phyloP scores from a whole-genome alignment of 495 filamentous ascomycete species.

The Trichoderma erinaceum region DNA sequence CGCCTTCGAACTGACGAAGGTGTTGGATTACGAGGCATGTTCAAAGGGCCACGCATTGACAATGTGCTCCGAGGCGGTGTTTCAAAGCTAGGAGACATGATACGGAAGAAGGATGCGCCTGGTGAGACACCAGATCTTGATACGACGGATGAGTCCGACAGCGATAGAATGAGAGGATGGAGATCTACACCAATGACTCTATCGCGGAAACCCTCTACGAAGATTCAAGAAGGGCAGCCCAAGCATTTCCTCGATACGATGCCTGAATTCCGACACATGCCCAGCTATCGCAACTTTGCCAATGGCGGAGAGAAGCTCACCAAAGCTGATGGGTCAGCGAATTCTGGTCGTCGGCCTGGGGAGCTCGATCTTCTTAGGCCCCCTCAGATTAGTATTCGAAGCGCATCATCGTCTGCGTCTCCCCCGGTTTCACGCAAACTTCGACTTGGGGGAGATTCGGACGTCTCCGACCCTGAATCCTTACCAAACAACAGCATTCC shows the following conservation, averaged over 20 bases:
- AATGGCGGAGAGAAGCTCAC: constrained; percentile 14
- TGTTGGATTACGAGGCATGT: constrained; percentile 36
- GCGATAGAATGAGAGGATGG: constrained; percentile 31
- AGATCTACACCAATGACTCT: constrained; percentile 22
- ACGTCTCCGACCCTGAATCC: constrained; percentile 34
- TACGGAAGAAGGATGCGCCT: constrained; percentile 39
- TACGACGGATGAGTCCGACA: constrained; percentile 38
- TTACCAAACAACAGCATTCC: constrained; percentile 20
- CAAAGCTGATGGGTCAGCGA: constrained; percentile 23
- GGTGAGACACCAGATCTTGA: constrained; percentile 27
- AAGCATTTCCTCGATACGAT: constrained; percentile 37
- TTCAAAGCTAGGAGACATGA: constrained; percentile 43
- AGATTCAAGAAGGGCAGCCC: constrained; percentile 21
- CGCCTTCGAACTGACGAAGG: constrained; percentile 37
- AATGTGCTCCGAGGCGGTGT: constrained; percentile 42
- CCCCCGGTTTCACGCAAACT: constrained; percentile 23
- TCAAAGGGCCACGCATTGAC: constrained; percentile 42
- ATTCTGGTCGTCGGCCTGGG: constrained; percentile 36
- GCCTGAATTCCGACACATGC: constrained; percentile 28
- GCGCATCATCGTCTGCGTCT: constrained; percentile 38
- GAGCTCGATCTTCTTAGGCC: constrained; percentile 53
- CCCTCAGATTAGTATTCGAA: constrained; percentile 56
- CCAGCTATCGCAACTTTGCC: background rate
- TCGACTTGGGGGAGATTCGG: constrained; percentile 24
- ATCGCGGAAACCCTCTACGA: constrained; percentile 22